phyloP scores from a whole-genome alignment of 495 filamentous ascomycete genomes.

The Penicillium turbatum region DNA sequence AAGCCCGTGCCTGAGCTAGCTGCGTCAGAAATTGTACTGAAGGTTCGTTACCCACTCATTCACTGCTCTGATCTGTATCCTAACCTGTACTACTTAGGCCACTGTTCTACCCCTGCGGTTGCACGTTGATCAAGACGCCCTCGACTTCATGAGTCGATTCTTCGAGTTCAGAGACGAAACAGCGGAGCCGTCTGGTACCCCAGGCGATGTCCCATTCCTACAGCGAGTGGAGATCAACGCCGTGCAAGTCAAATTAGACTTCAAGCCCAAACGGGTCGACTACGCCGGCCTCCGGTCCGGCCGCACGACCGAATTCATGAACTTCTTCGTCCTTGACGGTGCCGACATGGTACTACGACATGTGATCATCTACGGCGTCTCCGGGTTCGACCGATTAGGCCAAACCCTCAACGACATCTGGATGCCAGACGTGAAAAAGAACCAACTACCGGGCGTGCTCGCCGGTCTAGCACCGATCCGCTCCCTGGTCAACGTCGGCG shows the following conservation, averaged over 20 bases:
- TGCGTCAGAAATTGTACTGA: constrained; percentile 86
- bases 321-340: constrained; percentile 89
- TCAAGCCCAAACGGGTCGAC: constrained; percentile 96
- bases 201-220: constrained; percentile 77
- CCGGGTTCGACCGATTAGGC: constrained; percentile 83
- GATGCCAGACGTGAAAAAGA: constrained; percentile 90
- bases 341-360: constrained; percentile 82
- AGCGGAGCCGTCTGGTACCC: constrained; percentile 42
- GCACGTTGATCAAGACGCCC: constrained; percentile 95
- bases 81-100: constrained; percentile 41
- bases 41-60: constrained; percentile 40
- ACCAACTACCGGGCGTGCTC: constrained; percentile 84
- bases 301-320: constrained; percentile 99
- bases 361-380: constrained; percentile 86
- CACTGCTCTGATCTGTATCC: not conserved
- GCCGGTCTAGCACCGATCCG: constrained; percentile 87
- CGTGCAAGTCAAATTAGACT: constrained; percentile 81
- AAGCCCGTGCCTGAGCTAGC: constrained; percentile 77
- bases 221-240: constrained; percentile 85
- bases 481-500: constrained; percentile 83
- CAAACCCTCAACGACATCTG: constrained; percentile 90
- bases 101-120: constrained; percentile 82
- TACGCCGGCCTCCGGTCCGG: constrained; percentile 93
- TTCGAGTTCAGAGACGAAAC: constrained; percentile 94
- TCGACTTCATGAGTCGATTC: constrained; percentile 95